Evolutionary conservation across 345 rosid genomes (phyloP), one percentile per base, ranked within the genome.

Genomic region (Eucalyptus sp.): DNA sequence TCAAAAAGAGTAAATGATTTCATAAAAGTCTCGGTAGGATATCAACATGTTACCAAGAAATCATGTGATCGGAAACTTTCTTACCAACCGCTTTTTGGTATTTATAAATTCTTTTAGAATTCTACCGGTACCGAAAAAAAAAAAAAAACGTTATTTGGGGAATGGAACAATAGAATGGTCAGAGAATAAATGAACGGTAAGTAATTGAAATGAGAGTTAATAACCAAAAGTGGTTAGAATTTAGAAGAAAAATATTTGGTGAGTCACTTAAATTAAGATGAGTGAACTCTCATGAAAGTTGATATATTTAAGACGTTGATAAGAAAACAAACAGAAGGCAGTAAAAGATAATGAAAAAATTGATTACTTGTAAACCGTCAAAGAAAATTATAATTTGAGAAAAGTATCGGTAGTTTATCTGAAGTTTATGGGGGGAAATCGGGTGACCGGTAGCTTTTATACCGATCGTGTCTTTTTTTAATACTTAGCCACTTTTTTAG

Each of bases 41-140:
- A 31, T 31, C 79, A 68, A 68, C 22, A 17, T 68, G 43, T 68
- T 17, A 68, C 3, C 43, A 3, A n/a, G 11, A 68, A 68, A 68
- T 68, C 7, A 2, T 15, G 22, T 16, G 80, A 68, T 16, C 4
- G 12, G 24, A 16, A 31, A 68, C 43, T 16, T 68, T 33, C 12
- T 68, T 33, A 68, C 43, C 43, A 16, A 68, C 43, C 1, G 6
- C 20, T n/a, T 6, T n/a, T 60, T 60, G n/a, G 31, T 25, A 60
- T 60, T 60, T 25, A 14, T 7, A 31, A 64, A 29, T 64, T 64
- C 1, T 68, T 68, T 68, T 24, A 31, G 22, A 68, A 68, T 16
- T 68, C 12, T 16, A 66, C 22, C 10, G 1, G 22, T 17, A 66
- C 79, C 2, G 0, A 0, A 13, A 4, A 31, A 31, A 0, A 13